Percentiles rank a stretch among this genome's conserved stretches.
These are phyloP conservation scores for Tylopilus sp. DNA, from an alignment of 768 basidiomycete species.

Conservation along the genomic window DNA sequence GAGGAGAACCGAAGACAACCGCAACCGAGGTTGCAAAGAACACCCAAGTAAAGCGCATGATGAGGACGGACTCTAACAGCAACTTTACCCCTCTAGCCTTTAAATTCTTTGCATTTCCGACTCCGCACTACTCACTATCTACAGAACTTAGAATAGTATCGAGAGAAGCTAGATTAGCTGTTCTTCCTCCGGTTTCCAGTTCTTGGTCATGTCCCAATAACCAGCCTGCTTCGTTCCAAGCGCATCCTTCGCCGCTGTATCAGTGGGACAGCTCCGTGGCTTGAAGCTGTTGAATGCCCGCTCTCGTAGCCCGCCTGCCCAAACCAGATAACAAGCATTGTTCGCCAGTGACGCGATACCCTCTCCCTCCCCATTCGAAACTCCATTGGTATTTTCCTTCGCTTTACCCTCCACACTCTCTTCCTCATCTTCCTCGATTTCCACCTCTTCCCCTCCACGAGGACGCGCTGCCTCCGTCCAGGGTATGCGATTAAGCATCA, in stretches of 20 bases:
- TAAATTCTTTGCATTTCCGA: constrained; percentile 1
- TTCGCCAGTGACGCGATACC: constrained; percentile 58
- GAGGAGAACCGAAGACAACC: constrained; percentile 2
- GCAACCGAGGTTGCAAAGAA: background rate
- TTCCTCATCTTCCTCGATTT: constrained; percentile 51
- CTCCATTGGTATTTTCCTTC: constrained; percentile 34
- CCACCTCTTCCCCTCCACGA: constrained; percentile 68
- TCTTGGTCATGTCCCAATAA: constrained; percentile 95
- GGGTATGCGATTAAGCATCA: constrained; percentile 83
- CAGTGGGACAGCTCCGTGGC: constrained; percentile 79
- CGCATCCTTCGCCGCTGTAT: constrained; percentile 79
- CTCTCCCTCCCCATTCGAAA: constrained; percentile 12
- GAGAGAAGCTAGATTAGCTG: constrained; percentile 50
- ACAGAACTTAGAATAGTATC: background rate
- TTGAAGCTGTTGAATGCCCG: constrained; percentile 77
- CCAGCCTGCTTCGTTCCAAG: constrained; percentile 83
- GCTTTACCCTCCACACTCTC: constrained; percentile 31
- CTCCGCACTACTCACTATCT: background rate
- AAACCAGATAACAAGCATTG: constrained; percentile 87
- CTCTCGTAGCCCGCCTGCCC: constrained; percentile 90
- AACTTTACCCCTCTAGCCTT: background rate
- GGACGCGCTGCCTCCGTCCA: constrained; percentile 93
- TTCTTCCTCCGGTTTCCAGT: constrained; percentile 81
- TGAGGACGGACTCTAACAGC: no score
- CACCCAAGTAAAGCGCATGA: constrained; percentile 10